Evolutionary conservation across 1,139 yeast species (phyloP).

Genomic region (Pichia sp.): DNA sequence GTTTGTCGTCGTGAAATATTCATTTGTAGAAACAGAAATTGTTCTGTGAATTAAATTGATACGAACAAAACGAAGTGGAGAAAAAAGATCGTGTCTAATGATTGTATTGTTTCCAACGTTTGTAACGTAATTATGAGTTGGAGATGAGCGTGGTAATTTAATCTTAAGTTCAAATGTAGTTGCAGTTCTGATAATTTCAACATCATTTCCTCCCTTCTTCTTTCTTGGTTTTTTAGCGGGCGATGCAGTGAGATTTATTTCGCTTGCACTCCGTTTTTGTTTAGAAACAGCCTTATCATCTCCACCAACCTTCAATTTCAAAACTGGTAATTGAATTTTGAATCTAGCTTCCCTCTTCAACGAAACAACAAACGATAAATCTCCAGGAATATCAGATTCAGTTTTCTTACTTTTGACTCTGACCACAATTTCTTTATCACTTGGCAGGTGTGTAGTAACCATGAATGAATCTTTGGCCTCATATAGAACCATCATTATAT

Average conservation of each 20-base stretch:
- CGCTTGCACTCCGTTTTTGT: slow-evolving; percentile 12
- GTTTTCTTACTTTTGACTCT: slow-evolving; percentile 43
- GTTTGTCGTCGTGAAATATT: slow-evolving; percentile 15
- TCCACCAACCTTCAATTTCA: slow-evolving; percentile 26
- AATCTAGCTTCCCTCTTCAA: slow-evolving; percentile 32
- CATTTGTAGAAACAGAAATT: slow-evolving; percentile 30
- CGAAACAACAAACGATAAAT: slow-evolving; percentile 19
- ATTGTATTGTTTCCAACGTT: slow-evolving; percentile 18
- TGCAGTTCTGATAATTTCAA: slow-evolving; percentile 5
- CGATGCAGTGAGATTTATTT: not conserved
- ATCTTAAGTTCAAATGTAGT: slow-evolving; percentile 12
- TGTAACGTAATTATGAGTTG: slow-evolving; percentile 13
- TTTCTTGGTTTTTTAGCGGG: slow-evolving; percentile 14
- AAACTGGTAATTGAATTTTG: slow-evolving; percentile 32
- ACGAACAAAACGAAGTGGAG: slow-evolving; percentile 32
- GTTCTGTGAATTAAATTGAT: slow-evolving; percentile 24
- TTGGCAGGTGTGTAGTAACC: slow-evolving; percentile 66
- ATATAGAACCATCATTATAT: slow-evolving; percentile 63
- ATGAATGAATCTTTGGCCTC: slow-evolving; percentile 59
- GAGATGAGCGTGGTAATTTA: slow-evolving; percentile 13
- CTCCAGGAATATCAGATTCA: slow-evolving; percentile 28
- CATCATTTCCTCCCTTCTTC: slow-evolving; percentile 8
- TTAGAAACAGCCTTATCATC: slow-evolving; percentile 8
- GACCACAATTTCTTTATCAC: slow-evolving; percentile 64
- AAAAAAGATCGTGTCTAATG: slow-evolving; percentile 18